Percentiles rank a stretch among this genome's conserved stretches.
Evolutionary conservation across 176 grass and related monocot genomes (phyloP).

Genomic region (Leersia perrieri): DNA sequence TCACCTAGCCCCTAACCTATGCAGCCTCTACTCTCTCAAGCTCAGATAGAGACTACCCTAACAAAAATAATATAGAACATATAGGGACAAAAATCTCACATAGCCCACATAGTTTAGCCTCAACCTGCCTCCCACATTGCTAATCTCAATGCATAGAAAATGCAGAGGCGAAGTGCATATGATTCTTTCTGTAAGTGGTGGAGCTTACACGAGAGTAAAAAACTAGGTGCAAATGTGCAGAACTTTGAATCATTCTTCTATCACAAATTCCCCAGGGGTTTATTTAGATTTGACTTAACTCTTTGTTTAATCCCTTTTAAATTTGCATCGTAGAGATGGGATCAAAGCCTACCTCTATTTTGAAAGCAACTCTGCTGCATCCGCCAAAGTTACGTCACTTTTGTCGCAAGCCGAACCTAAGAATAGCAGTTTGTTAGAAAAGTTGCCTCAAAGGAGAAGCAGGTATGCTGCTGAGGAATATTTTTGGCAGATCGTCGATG

Average conservation of each 20-base stretch:
- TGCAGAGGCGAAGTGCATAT: slow-evolving; percentile 50
- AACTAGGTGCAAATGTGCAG: slow-evolving; percentile 31
- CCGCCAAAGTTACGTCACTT: slow-evolving; percentile 57
- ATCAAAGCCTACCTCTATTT: slow-evolving; percentile 45
- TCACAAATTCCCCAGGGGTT: slow-evolving; percentile 23
- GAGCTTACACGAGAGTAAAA: slow-evolving; percentile 25
- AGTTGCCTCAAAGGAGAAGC: neutral
- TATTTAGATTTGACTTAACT: slow-evolving; percentile 73
- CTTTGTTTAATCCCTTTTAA: slow-evolving; percentile 63
- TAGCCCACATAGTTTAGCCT: slow-evolving; percentile 40
- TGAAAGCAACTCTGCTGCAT: slow-evolving; percentile 41
- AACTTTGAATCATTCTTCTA: slow-evolving; percentile 53
- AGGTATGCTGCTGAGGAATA: slow-evolving; percentile 37
- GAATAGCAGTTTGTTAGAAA: slow-evolving; percentile 46
- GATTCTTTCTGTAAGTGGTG: slow-evolving; percentile 63
- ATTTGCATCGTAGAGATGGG: slow-evolving; percentile 61
- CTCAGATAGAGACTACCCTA: neutral
- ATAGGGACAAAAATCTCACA: slow-evolving; percentile 46
- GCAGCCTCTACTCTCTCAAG: slow-evolving; percentile 13
- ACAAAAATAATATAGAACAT: neutral
- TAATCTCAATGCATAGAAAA: slow-evolving; percentile 44
- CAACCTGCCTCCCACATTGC: slow-evolving; percentile 26
- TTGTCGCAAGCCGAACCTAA: slow-evolving; percentile 46
- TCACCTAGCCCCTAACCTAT: slow-evolving; percentile 16
- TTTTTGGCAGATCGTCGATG: slow-evolving; percentile 11